Conservation (phyloP, 1,139 yeast species). For the Pneumocystis carinii region DNA sequence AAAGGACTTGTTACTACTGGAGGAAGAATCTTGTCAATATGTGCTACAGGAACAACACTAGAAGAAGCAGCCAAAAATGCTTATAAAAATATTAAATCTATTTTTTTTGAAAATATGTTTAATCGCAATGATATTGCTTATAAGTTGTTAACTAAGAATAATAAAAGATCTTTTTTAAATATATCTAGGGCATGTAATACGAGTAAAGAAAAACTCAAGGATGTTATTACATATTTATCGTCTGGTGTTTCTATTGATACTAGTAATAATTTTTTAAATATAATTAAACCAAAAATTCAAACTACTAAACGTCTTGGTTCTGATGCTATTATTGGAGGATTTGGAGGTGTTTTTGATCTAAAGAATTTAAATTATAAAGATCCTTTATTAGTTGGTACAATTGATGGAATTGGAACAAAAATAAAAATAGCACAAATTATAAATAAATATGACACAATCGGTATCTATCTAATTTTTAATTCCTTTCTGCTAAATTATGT, state of each 20-base stretch:
- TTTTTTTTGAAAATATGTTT: conserved; percentile 59
- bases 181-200: conserved; percentile 11
- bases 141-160: conserved; percentile 48
- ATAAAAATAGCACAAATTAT: conserved; percentile 85
- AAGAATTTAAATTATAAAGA: conserved; percentile 70
- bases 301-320: conserved; percentile 96
- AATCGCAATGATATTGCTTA: conserved; percentile 90
- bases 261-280: conserved; percentile 79
- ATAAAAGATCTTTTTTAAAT: conserved; percentile 18
- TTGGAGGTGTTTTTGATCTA: conserved; percentile 91
- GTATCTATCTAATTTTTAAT: conserved; percentile 23
- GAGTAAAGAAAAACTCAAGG: conserved; percentile 12
- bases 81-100: conserved; percentile 66
- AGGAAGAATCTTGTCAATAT: conserved; percentile 92
- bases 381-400: conserved; percentile 85
- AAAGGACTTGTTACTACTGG: conserved; percentile 71
- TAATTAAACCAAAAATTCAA: conserved; percentile 78
- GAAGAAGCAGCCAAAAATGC: conserved; percentile 74
- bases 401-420: conserved; percentile 98
- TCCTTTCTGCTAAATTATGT: neutral
- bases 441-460: conserved; percentile 85
- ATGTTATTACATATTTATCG: conserved; percentile 66
- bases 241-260: conserved; percentile 97
- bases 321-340: conserved; percentile 96
- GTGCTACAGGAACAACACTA: conserved; percentile 66